Conservation (phyloP, 768 basidiomycete species). For the Lactifluus hygrophoroides region DNA sequence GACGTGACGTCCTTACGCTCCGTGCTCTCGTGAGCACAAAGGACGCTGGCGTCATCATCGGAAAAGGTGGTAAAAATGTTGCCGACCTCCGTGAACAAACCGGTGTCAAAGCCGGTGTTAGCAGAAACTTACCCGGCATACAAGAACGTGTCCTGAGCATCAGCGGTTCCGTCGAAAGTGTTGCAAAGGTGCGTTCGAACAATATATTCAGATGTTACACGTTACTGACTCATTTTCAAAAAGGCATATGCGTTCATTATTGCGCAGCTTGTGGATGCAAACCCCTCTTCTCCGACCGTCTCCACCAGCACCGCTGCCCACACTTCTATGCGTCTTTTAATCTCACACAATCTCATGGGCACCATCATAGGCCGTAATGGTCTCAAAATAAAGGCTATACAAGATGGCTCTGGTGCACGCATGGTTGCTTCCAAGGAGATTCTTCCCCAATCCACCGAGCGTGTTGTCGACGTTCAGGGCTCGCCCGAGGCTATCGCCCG, state of each 20-base stretch:
- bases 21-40: conserved; percentile 95
- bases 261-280: conserved; percentile 78
- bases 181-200: conserved; percentile 63
- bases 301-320: conserved; percentile 51
- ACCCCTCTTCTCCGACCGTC: conserved; percentile 65
- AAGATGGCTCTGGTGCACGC: conserved; percentile 89
- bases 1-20: conserved; percentile 74
- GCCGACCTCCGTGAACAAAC: conserved; percentile 93
- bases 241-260: conserved; percentile 95
- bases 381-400: conserved; percentile 98
- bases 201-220: conserved; percentile 7
- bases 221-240: conserved; percentile 6
- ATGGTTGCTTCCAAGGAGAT: conserved; percentile 99
- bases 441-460: conserved; percentile 98
- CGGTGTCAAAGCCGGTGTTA: conserved; percentile 97
- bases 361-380: conserved; percentile 95
- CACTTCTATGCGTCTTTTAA: conserved; percentile 92
- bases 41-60: conserved; percentile 96
- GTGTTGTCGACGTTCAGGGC: conserved; percentile 96
- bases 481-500: conserved; percentile 85
- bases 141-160: conserved; percentile 97
- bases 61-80: conserved; percentile 95
- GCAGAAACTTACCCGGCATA: conserved; percentile 95
- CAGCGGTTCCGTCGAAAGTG: conserved; percentile 83
- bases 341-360: conserved; percentile 99